Evolutionary conservation across 345 rosid genomes (phyloP).

Genomic region (Eucalyptus erythrocorys): DNA sequence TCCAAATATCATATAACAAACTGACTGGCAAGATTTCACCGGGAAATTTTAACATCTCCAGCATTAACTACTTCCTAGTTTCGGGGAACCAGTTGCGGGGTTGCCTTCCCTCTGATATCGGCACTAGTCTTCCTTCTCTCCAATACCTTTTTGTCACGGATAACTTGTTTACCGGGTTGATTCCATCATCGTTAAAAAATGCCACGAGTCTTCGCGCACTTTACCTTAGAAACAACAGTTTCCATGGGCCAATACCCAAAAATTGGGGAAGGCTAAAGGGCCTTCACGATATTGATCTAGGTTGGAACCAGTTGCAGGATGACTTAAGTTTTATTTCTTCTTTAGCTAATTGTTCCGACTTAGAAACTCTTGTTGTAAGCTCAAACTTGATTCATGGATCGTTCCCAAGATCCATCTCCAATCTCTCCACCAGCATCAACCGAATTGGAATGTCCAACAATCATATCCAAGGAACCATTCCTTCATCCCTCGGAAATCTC

Average conservation of each 20-base stretch:
- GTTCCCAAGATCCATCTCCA: neutral
- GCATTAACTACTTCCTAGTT: rapidly evolving
- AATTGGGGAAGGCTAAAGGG: neutral
- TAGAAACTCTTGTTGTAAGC: neutral
- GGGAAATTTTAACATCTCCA: neutral
- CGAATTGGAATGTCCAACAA: no score
- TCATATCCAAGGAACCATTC: neutral
- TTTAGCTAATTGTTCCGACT: neutral
- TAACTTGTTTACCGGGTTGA: neutral
- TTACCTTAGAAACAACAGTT: no score
- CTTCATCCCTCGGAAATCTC: neutral
- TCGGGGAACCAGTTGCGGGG: neutral
- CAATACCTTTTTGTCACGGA: rapidly evolving
- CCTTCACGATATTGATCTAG: rapidly evolving
- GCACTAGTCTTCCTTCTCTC: neutral
- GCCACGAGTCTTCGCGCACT: rapidly evolving
- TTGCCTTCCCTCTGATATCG: neutral
- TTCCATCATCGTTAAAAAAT: neutral
- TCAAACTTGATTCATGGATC: neutral
- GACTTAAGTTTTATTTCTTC: neutral
- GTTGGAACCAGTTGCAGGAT: neutral
- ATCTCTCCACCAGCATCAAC: neutral
- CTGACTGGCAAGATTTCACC: neutral
- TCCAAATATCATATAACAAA: neutral
- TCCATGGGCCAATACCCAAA: neutral